phyloP scores from a whole-genome alignment of 139 green algal genomes.

The Chlamydomonas schloesseri region DNA sequence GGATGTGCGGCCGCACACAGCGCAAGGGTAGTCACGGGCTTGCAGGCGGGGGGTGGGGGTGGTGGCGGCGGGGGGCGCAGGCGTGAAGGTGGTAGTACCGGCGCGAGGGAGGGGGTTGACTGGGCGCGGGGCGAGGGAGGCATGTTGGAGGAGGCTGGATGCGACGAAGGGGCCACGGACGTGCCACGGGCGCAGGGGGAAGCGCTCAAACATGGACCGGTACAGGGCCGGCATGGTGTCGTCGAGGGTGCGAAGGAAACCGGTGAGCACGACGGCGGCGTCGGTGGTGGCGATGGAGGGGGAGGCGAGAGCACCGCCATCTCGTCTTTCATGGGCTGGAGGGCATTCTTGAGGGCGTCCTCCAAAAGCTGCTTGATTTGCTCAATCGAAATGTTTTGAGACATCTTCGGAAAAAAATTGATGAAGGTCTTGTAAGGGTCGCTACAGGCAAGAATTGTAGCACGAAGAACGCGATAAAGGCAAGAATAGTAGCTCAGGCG shows the following conservation, averaged over 20 bases:
- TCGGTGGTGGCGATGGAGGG: not conserved
- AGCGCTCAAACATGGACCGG: not conserved
- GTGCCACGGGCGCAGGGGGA: not conserved
- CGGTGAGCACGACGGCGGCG: not conserved
- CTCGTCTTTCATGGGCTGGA: not conserved
- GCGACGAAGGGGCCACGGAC: not conserved
- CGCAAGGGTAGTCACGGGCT: no score
- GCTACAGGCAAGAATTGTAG: not conserved
- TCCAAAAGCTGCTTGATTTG: constrained; percentile 3
- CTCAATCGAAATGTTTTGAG: not conserved
- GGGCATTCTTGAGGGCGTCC: not conserved
- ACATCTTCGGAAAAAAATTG: not conserved
- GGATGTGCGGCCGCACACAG: no score
- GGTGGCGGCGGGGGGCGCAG: no score
- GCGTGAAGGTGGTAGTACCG: no score
- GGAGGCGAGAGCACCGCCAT: not conserved
- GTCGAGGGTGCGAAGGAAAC: not conserved
- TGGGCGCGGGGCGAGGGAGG: not conserved
- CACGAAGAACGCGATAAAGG: not conserved
- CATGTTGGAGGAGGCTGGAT: not conserved
- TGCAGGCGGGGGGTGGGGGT: no score
- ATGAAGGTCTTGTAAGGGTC: not conserved
- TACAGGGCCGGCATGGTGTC: not conserved
- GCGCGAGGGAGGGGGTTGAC: not conserved
- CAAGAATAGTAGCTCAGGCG: no score